Conservation (phyloP, 441 rosid genomes). For the Syzygium malaccense region DNA sequence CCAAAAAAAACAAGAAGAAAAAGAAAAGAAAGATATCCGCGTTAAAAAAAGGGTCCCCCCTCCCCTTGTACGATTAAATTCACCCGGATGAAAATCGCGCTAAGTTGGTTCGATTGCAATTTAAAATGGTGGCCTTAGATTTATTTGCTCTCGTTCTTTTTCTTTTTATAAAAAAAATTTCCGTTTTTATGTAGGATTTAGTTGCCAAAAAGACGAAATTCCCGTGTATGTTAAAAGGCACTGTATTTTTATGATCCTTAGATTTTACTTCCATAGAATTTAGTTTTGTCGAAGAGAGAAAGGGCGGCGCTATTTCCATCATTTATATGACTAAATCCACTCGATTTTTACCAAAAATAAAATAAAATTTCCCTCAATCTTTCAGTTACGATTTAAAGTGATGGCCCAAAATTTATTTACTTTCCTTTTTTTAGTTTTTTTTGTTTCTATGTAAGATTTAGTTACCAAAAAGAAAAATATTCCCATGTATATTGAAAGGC, state of each 20-base stretch:
- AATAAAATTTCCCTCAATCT: background rate
- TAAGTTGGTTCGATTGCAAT: accelerated
- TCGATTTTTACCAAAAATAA: background rate
- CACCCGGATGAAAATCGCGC: accelerated
- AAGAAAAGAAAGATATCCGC: too few relatives aligned
- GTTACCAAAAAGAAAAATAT: background rate
- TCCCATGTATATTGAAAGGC: accelerated
- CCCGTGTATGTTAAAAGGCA: background rate
- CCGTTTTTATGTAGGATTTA: background rate
- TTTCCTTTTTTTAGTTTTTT: background rate
- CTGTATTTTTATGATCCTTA: accelerated
- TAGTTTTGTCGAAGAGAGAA: background rate
- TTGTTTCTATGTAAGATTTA: background rate
- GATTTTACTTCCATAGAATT: background rate
- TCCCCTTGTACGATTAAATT: too few relatives aligned
- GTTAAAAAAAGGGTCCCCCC: too few relatives aligned
- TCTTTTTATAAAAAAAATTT: background rate
- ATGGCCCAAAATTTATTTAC: background rate
- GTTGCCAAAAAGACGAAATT: accelerated
- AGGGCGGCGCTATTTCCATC: background rate
- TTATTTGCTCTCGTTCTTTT: accelerated
- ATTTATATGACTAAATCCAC: background rate
- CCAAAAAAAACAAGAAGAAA: too few relatives aligned
- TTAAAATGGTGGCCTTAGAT: accelerated
- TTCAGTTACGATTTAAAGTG: background rate